Base-by-base conservation (phyloP, 805 yeast species). In the Starmerella khaoyaiensis region DNA sequence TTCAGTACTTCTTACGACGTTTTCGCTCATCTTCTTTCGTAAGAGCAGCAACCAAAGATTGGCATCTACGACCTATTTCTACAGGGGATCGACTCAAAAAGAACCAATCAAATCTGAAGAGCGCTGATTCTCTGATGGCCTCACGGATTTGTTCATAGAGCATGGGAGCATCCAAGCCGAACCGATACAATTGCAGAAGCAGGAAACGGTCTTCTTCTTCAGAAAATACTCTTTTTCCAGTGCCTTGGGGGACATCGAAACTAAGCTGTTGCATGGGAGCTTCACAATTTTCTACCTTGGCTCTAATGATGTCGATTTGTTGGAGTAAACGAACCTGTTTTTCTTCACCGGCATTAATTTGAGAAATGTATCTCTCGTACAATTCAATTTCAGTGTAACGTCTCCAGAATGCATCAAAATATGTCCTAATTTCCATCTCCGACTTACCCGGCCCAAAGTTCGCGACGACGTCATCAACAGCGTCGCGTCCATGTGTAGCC, bases 181-280 rank as follows among this genome's bases (percentile, higher is more conserved):
- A 73, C 42, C 78, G 67, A 61, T 79, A 77, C 53, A 83, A 61
- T 63, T 80, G 86, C 12, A 84, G 72, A 40, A 90, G 61, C 48
- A 90, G 60, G 57, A 80, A 90, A 49, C 95, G 66, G 58, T 90
- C 98, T 55, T 90, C 96, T 44, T 80, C 94, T 34, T 81, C 93
- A 21, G 81, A 72, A 58, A 74, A 90, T 2, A 78, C 69, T 14
- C 55, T 49, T 54, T 74, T 72, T 3, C 74, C 69, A 6, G 90
- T 83, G n/a, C 48, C 44, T 20, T 41, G 51, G 3, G 93, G 93
- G 45, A 67, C 70, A 45, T 73, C 72, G 40, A 87, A 66, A 15
- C 59, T 66, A 46, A 87, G 62, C 48, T 87, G 93, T 55, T 78
- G 80, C 45, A 87, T 61, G 10, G 98, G 98, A 45, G 74, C 75